Evolutionary conservation across 805 yeast species (phyloP), one percentile per base, ranked within the genome.

Genomic region (Saccharomycopsis oosterbeekiorum): DNA sequence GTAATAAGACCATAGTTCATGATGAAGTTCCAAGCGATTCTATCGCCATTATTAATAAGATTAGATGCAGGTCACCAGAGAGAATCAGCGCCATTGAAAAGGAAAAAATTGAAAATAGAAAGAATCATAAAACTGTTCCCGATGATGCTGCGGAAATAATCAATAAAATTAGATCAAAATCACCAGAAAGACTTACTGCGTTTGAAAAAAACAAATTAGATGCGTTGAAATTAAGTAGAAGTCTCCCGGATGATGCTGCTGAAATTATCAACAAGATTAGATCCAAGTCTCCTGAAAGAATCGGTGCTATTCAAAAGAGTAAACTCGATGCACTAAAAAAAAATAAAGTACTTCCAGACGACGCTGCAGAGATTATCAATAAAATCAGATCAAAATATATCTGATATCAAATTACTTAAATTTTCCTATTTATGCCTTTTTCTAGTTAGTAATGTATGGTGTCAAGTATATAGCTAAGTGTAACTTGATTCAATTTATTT

Each of bases 131-230:
- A 9, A 62, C 55, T 17, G 54, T 63, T 37, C 65, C 65, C 9
- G 60, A 60, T n/a, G 65, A 63, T 39, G 60, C 64, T n/a, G 40
- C n/a, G 29, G 62, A 61, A 42, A 51, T 63, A 6, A 63, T 63
- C 47, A 61, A 59, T 24, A 63, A 63, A 54, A 63, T 63, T 40
- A 59, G 64, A 55, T 59, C 62, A 19, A 56, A 47, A 42, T 54
- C 61, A 15, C 65, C 64, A 39, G 62, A 61, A 40, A 50, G 60
- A n/a, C 47, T 63, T 24, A 39, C 34, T 17, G 57, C 55, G 14
- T 59, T 63, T 39, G 64, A 61, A 34, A 55, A 29, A 42, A 41
- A 29, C 8, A 56, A 59, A 21, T 47, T 40, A 29, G 29, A 50
- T 34, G 37, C 29, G 12, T 62, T 57, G 17, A 57, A 59, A 19